phyloP scores from a whole-genome alignment of 2,329 filamentous ascomycete genomes.

The Nannizzia gypsea region DNA sequence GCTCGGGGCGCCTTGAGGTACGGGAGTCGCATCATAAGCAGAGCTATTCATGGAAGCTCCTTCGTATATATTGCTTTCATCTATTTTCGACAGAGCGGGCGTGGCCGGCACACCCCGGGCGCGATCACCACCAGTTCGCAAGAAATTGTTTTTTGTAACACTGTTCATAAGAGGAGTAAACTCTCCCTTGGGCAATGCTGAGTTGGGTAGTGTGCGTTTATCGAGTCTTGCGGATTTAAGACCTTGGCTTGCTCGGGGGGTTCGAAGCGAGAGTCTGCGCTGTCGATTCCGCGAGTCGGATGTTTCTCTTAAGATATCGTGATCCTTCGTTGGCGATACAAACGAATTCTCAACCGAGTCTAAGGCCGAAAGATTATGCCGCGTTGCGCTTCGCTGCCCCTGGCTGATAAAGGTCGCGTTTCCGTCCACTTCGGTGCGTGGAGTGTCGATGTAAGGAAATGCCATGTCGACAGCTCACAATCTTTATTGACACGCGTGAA shows the following conservation, averaged over 20 bases:
- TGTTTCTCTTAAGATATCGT: slow-evolving; percentile 64
- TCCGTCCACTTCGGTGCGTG: slow-evolving; percentile 63
- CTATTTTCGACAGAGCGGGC: slow-evolving; percentile 60
- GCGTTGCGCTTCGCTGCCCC: slow-evolving; percentile 45
- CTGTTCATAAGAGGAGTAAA: slow-evolving; percentile 90
- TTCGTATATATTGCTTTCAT: slow-evolving; percentile 56
- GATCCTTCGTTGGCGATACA: slow-evolving; percentile 62
- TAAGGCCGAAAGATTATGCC: slow-evolving; percentile 40
- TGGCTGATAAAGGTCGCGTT: slow-evolving; percentile 70
- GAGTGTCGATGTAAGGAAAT: slow-evolving; percentile 65
- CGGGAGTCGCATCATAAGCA: slow-evolving; percentile 52
- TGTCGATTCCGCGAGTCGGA: slow-evolving; percentile 48
- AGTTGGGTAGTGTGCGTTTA: slow-evolving; percentile 57
- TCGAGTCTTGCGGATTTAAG: slow-evolving; percentile 39
- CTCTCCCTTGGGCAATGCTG: slow-evolving; percentile 50
- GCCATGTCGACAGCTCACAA: slow-evolving; percentile 41
- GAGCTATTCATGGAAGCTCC: slow-evolving; percentile 54
- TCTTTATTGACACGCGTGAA: not conserved
- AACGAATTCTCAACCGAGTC: slow-evolving; percentile 86
- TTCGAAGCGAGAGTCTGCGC: slow-evolving; percentile 50
- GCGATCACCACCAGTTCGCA: slow-evolving; percentile 42
- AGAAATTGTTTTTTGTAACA: slow-evolving; percentile 55
- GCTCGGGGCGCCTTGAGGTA: slow-evolving; percentile 65
- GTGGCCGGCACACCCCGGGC: slow-evolving; percentile 49
- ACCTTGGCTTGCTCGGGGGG: slow-evolving; percentile 59